Evolutionary conservation across 2,329 filamentous ascomycete genomes (phyloP), one percentile per base, ranked within the genome.

Genomic region (Aspergillus viridinutans): DNA sequence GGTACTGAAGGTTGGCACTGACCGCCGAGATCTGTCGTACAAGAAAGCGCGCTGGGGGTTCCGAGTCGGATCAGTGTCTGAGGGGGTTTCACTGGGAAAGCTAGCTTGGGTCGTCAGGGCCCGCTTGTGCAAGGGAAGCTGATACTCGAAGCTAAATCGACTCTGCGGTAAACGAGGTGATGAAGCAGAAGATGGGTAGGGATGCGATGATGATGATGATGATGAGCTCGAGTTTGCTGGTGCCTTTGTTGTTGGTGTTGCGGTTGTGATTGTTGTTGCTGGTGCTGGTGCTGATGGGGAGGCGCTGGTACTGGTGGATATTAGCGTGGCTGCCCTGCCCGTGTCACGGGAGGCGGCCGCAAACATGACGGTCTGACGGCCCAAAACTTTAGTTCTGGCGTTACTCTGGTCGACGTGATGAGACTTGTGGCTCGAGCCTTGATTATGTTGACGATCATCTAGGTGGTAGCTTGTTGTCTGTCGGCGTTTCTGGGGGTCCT

Each of bases 41-140:
- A 71, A 69, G 49, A 72, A 63, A 42, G 68, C 68, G 56, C 72
- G 72, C 56, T 78, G 78, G 52, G 79, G 80, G 58, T 79, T 77
- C 57, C 80, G 73, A n/a, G 79, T 76, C 57, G 80, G 76, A 52
- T 79, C 80, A 49, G 81, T 80, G 58, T 79, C 80, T 64, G 74
- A 70, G 56, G 73, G 76, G 29, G 76, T 80, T 66, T 79, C 77
- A 72, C 81, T 79, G 64, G 79, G 43, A 56, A 56, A 56, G 60
- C 63, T 59, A 53, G 52, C 49, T 56, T 63, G 64, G 43, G 67
- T 64, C 47, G 62, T 62, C 49, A 66, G 49, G 42, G 59, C 61
- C 57, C 60, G 53, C 45, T 57, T 63, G 59, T 57, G 66, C 54
- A 60, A 62, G 28, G 62, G 64, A 35, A 57, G 56, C 42, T 61